Conservation (phyloP, 2,329 filamentous ascomycete genomes). For the Orbilia ellipsospora region DNA sequence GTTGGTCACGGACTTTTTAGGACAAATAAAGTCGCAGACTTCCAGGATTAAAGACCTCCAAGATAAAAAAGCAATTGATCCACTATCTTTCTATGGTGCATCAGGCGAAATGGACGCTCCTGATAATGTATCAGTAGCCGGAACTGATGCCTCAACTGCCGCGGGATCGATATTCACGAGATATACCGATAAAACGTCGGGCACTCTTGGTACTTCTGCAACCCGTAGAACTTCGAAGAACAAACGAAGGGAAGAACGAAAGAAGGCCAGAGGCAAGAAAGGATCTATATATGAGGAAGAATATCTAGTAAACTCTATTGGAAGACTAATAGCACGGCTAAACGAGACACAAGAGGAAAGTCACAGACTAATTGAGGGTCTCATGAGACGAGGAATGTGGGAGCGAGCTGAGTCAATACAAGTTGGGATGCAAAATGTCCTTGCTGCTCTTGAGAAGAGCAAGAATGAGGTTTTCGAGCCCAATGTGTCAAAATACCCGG, state of each 20-base stretch:
- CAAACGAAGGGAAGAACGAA: constrained; percentile 88
- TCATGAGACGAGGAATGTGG: constrained; percentile 84
- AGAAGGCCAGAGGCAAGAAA: constrained; percentile 92
- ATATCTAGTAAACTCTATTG: constrained; percentile 89
- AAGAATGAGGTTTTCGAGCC: constrained; percentile 76
- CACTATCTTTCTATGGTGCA: constrained; percentile 72
- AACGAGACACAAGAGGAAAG: constrained; percentile 79
- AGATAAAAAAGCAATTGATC: constrained; percentile 82
- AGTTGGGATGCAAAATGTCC: constrained; percentile 77
- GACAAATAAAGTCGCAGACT: constrained; percentile 83
- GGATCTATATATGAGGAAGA: constrained; percentile 98
- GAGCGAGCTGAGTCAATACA: constrained; percentile 85
- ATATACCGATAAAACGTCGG: constrained; percentile 79
- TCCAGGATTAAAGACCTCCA: constrained; percentile 86
- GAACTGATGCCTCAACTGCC: constrained; percentile 82
- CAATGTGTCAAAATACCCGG: constrained; percentile 55
- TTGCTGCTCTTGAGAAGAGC: constrained; percentile 66
- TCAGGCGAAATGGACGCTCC: constrained; percentile 75
- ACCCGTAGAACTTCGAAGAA: constrained; percentile 88
- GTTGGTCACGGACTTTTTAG: constrained; percentile 90
- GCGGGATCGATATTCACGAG: constrained; percentile 88
- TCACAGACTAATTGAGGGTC: constrained; percentile 77
- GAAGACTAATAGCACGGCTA: constrained; percentile 82
- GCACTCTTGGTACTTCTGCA: constrained; percentile 77
- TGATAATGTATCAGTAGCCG: constrained; percentile 90